Evolutionary conservation across 495 filamentous ascomycete species (phyloP), one percentile per base, ranked within the genome.

Genomic region (Ascodesmis nigricans): DNA sequence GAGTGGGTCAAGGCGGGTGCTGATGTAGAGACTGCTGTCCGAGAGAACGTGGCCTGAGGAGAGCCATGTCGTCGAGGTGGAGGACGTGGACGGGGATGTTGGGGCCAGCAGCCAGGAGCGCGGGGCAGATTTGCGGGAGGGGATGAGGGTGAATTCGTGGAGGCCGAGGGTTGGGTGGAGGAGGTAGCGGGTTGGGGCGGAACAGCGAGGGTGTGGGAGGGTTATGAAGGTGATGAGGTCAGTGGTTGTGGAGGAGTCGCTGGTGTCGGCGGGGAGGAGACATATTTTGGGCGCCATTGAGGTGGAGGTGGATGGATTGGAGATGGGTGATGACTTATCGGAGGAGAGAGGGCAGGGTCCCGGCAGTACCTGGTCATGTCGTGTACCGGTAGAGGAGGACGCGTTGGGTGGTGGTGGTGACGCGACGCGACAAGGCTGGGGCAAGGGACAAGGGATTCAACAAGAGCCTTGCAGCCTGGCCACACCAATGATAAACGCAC

Each of bases 71-170:
- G 17, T 39, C 40, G 3, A 39, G 29, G 10, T 42, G 17, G 29
- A 29, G 22, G 17, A 31, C 13, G 6, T 20, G 15, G 13, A 8
- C 23, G 32, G 26, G 20, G 15, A 28, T 36, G 29, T 40, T 45
- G 15, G 5, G 6, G 8, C 36, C 31, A 79, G 53, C 3, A 84
- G 60, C 75, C 74, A 78, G 48, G 78, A 82, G 33, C 65, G 58
- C 18, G 66, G 67, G 0, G 56, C 57, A 3, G 55, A 53, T 26
- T 64, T 66, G 20, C 79, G 64, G 4, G 78, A 63, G 7, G 69
- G 54, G 45, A 95, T 63, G 24, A 64, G 64, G 9, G 71, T 92
- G 57, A 95, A 82, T 50, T 97, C 87, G 56, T 75, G 81, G 40
- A 92, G 61, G 17, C 84, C 87, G 7, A 66, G 65, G 19, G 65